Conservation (phyloP, 768 basidiomycete species). For the Mycena galopus region DNA sequence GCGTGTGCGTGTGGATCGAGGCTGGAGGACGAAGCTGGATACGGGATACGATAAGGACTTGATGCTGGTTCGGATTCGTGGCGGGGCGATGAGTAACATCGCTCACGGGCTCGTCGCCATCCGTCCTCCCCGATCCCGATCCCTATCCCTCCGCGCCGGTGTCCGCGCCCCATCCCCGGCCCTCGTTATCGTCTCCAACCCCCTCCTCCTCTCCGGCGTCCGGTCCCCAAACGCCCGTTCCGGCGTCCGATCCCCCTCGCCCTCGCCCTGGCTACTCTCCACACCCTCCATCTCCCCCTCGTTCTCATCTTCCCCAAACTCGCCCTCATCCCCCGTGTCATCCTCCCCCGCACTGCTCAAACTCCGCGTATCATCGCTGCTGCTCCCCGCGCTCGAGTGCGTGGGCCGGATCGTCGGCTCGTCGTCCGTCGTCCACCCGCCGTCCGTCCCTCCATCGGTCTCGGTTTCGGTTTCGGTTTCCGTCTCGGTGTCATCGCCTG, state of each 20-base stretch:
- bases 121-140: conserved; percentile 23
- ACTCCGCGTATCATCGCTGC: conserved; percentile 42
- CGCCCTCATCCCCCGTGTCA: conserved; percentile 49
- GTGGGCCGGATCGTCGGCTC: conserved; percentile 83
- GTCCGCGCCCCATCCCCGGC: conserved; percentile 25
- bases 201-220: conserved; percentile 14
- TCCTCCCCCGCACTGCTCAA: conserved; percentile 42
- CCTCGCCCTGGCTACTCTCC: conserved; percentile 39
- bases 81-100: not conserved
- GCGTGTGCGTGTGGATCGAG: not conserved
- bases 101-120: conserved; percentile 35
- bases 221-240: conserved; percentile 25
- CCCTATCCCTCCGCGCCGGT: conserved; percentile 14
- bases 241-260: conserved; percentile 34
- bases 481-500: conserved; percentile 38
- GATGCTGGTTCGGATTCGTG: not conserved
- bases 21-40: no score
- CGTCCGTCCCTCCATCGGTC: conserved; percentile 58
- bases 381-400: conserved; percentile 43
- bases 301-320: conserved; percentile 44
- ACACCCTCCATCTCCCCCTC: conserved; percentile 33
- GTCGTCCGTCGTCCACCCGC: conserved; percentile 78
- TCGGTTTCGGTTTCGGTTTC: conserved; percentile 47
- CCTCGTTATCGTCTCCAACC: not conserved
- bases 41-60: no score